phyloP scores from a whole-genome alignment of 192 early-diverging fungal species.

The Coemansia biformis region DNA sequence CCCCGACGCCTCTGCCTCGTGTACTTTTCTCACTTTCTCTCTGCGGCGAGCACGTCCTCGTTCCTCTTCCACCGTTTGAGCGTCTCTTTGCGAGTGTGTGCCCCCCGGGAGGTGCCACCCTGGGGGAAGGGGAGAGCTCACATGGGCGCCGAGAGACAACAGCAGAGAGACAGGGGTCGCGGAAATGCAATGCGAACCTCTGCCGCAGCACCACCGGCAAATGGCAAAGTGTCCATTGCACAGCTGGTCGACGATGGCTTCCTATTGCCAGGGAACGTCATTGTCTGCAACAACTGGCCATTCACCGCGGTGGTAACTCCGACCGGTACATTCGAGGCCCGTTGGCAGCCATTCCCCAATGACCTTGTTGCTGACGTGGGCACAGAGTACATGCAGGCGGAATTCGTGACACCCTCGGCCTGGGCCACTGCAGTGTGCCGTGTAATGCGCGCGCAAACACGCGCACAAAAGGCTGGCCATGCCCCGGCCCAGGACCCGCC shows the following conservation, averaged over 20 bases:
- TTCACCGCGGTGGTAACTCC: slow-evolving; percentile 33
- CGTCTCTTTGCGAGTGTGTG: no score
- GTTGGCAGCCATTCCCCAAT: slow-evolving; percentile 25
- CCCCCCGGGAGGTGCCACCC: no score
- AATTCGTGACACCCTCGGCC: slow-evolving; percentile 59
- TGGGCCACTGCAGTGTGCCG: slow-evolving; percentile 61
- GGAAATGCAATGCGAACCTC: not conserved
- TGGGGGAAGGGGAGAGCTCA: no score
- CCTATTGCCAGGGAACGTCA: slow-evolving; percentile 14
- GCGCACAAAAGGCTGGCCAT: slow-evolving; percentile 5
- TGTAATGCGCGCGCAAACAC: slow-evolving; percentile 42
- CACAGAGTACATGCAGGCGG: slow-evolving; percentile 34
- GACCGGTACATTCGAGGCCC: slow-evolving; percentile 25
- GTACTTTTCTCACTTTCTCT: no score
- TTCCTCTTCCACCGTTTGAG: no score
- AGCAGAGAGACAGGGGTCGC: slow-evolving; percentile 8
- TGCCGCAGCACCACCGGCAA: not conserved
- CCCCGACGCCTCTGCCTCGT: no score
- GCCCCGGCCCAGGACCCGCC: not conserved
- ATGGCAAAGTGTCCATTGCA: slow-evolving; percentile 25
- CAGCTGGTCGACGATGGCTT: slow-evolving; percentile 34
- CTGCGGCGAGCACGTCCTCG: no score
- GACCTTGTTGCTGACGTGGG: slow-evolving; percentile 20
- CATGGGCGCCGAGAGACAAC: slow-evolving; percentile 19
- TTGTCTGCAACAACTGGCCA: slow-evolving; percentile 50